Evolutionary conservation across 306 rosid genomes (phyloP).

Genomic region (Gynostemma pentaphyllum): DNA sequence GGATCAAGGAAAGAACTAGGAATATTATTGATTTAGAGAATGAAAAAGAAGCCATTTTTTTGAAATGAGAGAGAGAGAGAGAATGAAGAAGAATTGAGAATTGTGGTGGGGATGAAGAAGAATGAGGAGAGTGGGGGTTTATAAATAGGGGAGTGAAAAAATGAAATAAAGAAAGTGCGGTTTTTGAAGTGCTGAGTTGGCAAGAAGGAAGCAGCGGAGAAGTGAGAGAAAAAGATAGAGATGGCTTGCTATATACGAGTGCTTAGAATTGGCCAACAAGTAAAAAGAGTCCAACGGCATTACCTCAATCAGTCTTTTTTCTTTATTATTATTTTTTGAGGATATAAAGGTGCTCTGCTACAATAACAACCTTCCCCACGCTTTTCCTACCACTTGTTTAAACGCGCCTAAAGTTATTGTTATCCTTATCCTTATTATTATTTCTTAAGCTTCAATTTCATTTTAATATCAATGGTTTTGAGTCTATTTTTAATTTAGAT

Average conservation of each 20-base stretch:
- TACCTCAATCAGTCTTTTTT: not conserved
- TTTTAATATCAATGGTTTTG: too few species aligned
- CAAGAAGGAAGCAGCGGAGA: conserved; percentile 2
- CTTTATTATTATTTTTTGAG: too few species aligned
- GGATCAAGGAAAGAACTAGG: conserved; percentile 17
- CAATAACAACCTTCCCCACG: not conserved
- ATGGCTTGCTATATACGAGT: not conserved
- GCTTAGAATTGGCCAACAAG: not conserved
- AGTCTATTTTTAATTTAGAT: too few species aligned
- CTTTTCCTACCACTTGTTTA: not conserved
- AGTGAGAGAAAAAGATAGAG: not conserved
- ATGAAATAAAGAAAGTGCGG: not conserved
- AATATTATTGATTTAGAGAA: conserved; percentile 9
- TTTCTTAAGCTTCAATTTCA: too few species aligned
- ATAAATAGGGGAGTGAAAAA: conserved; percentile 21
- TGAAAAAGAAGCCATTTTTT: conserved; percentile 19
- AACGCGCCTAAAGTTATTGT: not conserved
- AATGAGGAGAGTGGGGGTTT: not conserved
- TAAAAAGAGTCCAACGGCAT: not conserved
- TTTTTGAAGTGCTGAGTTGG: not conserved
- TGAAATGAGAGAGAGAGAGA: not conserved
- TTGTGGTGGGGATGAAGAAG: not conserved
- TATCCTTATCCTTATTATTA: too few species aligned
- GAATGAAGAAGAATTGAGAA: not conserved
- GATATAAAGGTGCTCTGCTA: too few species aligned